Evolutionary conservation across 306 rosid species (phyloP), one percentile per base, ranked within the genome.

Genomic region (Cicer chorassanicum): DNA sequence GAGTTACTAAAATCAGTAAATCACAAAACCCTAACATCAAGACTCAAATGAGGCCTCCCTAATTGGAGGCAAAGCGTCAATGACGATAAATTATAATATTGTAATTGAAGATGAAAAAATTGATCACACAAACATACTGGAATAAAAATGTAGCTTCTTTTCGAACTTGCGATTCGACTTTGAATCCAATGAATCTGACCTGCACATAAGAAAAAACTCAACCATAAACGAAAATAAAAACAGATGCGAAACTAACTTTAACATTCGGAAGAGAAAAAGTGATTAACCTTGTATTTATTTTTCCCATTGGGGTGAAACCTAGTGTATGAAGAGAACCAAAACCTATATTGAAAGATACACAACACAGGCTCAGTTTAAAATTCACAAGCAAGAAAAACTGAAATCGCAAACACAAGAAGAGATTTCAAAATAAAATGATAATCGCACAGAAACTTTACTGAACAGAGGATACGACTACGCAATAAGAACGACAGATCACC

Each of bases 101-200:
- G n/a, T n/a, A n/a, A n/a, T 65, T 9, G 7, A 4, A 53, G 55
- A 29, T 2, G 57, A 24, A 13, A n/a, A 59, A 69, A 16, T 8
- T 13, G 59, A 51, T 19, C 14, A 6, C 13, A 0, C 1, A 7
- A 46, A 80, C 83, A 64, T 78, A 86, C 90, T 81, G 61, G 85
- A 39, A 63, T 86, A 86, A 68, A 86, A 86, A n/a, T 78, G 71
- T n/a, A 76, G 66, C 78, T 86, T 83, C 54, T 78, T 83, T 8
- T 84, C 81, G 7, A 75, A 75, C 55, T 81, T 86, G 68, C 34
- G 57, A 29, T 75, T 29, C 36, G 86, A 62, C 46, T 78, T 86
- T 13, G 82, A 81, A 54, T 56, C 80, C 0, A 38, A 21, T 56
- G 39, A 10, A 21, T 12, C 65, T 59, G 62, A 16, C 49, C 90